Evolutionary conservation across 495 filamentous ascomycete genomes (phyloP), one percentile per base, ranked within the genome.

Genomic region (Daldinia vernicosa): DNA sequence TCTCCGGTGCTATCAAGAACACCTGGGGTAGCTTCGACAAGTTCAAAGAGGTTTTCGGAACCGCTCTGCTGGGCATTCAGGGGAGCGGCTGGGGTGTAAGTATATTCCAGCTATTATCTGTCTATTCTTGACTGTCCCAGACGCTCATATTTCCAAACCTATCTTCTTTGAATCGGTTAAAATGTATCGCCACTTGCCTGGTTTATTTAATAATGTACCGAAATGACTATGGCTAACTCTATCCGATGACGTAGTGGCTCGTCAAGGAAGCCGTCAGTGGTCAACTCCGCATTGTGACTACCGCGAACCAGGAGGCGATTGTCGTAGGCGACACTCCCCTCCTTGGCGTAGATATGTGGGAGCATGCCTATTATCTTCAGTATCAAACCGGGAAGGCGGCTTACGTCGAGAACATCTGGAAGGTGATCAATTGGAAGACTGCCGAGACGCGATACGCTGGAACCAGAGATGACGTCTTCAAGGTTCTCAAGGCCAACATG

Each of bases 301-400:
- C 86, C 87, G 93, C 87, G 91, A 83, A 98, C 84, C 95, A 99
- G 80, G 96, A 99, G 77, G 92, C 95, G 3, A 93, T 98, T 33
- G 89, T 97, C 11, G 92, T 92, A 19, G 92, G 93, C 67, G 97
- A 90, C 81, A 84, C 87, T 60, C 94, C 95, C 59, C 81, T 99
- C 54, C 85, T 99, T 33, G 95, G 96, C 14, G 91, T 99, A 75
- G 95, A 99, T 84, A 96, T 95, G 76, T 99, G 95, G 95, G 95
- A 99, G 83, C 74, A 83, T 64, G 80, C 83, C 51, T 85, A 87
- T 77, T 86, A 85, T 83, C 85, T 99, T 62, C 93, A 99, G 85
- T 99, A 99, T 81, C 87, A 97, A 86, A 99, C 98, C 84, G 91
- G 95, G 78, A 99, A 99, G 88, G 95, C 92, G 60, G 96, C 98